Evolutionary conservation across 805 yeast genomes (phyloP).

Genomic region (Candida railenensis): DNA sequence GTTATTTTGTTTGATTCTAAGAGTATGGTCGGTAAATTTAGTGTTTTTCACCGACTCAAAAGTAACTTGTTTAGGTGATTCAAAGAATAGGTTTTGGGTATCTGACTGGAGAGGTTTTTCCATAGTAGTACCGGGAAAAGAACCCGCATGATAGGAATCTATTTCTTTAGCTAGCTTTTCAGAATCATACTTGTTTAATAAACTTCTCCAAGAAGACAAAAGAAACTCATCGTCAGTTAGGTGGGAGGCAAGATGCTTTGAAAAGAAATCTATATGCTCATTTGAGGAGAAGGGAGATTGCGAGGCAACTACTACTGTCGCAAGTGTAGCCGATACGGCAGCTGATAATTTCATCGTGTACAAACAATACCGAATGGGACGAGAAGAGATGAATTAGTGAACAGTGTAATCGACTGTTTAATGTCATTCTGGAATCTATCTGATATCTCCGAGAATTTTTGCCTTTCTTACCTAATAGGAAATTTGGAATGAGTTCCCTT

Average conservation of each 20-base stretch:
- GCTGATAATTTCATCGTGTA: background rate
- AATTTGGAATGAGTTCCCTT: too few relatives aligned
- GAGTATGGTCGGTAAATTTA: conserved; percentile 13
- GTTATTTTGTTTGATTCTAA: conserved; percentile 29
- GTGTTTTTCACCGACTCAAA: background rate
- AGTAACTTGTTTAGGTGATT: background rate
- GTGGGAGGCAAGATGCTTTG: background rate
- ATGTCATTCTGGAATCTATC: too few relatives aligned
- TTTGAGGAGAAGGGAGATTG: background rate
- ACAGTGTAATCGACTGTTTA: too few relatives aligned
- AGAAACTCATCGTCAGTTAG: background rate
- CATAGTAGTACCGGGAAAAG: background rate
- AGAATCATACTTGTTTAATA: background rate
- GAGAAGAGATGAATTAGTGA: too few relatives aligned
- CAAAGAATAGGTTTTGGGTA: background rate
- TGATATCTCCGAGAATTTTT: too few relatives aligned
- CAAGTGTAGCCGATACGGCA: background rate
- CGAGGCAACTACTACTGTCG: background rate
- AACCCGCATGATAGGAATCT: background rate
- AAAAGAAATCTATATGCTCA: background rate
- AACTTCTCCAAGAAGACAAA: background rate
- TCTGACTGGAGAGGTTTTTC: background rate
- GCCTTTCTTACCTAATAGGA: too few relatives aligned
- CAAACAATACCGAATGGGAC: too few relatives aligned
- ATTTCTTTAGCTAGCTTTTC: background rate